phyloP scores from a whole-genome alignment of 768 basidiomycete species.

The Gelatoporia subvermispora region DNA sequence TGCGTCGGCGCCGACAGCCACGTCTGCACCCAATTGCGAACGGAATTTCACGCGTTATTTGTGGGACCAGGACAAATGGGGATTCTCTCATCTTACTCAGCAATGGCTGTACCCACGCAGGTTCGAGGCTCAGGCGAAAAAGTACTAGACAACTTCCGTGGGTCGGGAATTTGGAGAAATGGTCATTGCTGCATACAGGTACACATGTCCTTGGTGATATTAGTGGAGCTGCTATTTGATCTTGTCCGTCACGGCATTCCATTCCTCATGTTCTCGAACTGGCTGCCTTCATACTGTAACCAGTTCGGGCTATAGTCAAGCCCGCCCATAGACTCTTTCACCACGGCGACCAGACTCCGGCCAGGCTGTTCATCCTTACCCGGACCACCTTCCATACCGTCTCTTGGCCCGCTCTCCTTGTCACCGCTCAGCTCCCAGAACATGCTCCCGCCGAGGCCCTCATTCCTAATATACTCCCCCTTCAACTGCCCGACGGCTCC shows the following conservation, averaged over 20 bases:
- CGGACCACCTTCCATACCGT: slow-evolving; percentile 68
- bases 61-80: no score
- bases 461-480: slow-evolving; percentile 72
- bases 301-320: slow-evolving; percentile 76
- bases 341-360: slow-evolving; percentile 63
- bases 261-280: slow-evolving; percentile 74
- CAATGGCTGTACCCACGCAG: background rate
- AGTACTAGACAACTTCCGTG: no score
- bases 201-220: background rate
- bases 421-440: slow-evolving; percentile 92
- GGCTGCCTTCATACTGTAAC: slow-evolving; percentile 70
- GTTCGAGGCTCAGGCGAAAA: no score
- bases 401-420: slow-evolving; percentile 53
- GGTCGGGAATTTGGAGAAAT: no score
- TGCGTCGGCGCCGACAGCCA: no score
- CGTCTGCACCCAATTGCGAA: no score
- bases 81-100: no score
- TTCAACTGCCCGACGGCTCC: slow-evolving; percentile 68
- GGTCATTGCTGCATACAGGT: background rate
- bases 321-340: slow-evolving; percentile 74
- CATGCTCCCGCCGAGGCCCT: slow-evolving; percentile 88
- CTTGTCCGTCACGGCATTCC: slow-evolving; percentile 43
- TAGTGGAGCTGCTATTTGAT: no score
- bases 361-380: slow-evolving; percentile 75
- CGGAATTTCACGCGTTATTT: no score